phyloP scores from a whole-genome alignment of 2,329 filamentous ascomycete species.

The Emmonsiellopsis sp. region DNA sequence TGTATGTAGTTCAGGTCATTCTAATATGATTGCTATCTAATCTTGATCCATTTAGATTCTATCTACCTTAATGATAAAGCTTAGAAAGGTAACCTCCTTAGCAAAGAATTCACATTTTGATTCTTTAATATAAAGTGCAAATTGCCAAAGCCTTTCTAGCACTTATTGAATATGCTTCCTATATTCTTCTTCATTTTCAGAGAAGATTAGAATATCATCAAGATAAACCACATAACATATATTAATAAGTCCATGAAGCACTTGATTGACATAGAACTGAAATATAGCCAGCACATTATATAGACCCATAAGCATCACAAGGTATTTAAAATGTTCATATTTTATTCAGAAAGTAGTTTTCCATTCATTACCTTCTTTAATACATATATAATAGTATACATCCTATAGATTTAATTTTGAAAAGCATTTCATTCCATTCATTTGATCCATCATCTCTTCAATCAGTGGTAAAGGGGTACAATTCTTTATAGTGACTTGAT shows the following conservation, averaged over 20 bases:
- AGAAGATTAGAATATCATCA: background rate
- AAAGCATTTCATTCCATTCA: constrained; percentile 14
- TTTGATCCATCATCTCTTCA: constrained; percentile 12
- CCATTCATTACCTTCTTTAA: background rate
- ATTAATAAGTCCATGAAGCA: constrained; percentile 9
- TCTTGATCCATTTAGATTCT: too few relatives aligned
- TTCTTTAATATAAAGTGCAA: too few relatives aligned
- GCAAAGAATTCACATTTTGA: too few relatives aligned
- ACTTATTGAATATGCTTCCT: too few relatives aligned
- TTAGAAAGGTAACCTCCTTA: too few relatives aligned
- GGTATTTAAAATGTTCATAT: constrained; percentile 3
- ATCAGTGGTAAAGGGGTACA: constrained; percentile 18
- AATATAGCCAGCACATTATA: constrained; percentile 10
- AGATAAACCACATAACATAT: constrained; percentile 1
- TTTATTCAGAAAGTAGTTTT: too few relatives aligned
- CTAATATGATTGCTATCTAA: accelerated
- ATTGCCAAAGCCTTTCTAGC: too few relatives aligned
- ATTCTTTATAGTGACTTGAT: constrained; percentile 18
- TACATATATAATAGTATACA: constrained; percentile 9
- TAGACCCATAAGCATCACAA: constrained; percentile 13
- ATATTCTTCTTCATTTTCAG: too few relatives aligned
- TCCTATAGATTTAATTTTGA: constrained; percentile 16
- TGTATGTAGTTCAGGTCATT: accelerated
- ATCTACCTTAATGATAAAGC: too few relatives aligned
- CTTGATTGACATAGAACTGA: constrained; percentile 13